phyloP scores from a whole-genome alignment of 2,329 filamentous ascomycete species.

The Penicillium polonicum region DNA sequence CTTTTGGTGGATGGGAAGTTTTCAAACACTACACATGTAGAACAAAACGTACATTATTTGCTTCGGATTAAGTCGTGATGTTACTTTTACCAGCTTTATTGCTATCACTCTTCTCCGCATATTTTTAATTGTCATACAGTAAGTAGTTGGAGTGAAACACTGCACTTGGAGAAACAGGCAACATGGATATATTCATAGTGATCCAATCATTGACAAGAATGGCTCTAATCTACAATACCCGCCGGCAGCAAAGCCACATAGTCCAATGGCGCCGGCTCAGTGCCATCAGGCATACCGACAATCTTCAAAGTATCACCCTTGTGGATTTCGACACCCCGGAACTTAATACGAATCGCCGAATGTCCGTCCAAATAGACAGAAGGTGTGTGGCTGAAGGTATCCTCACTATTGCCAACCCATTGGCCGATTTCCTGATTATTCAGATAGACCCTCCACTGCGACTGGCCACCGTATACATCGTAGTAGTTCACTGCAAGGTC shows the following conservation, averaged over 20 bases:
- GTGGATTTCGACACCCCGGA: slow-evolving; percentile 50
- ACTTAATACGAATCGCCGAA: slow-evolving; percentile 63
- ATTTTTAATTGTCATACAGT: background rate
- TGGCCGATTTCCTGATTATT: slow-evolving; percentile 54
- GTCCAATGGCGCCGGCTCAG: slow-evolving; percentile 65
- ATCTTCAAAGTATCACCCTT: slow-evolving; percentile 57
- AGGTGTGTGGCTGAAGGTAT: slow-evolving; percentile 58
- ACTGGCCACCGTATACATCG: slow-evolving; percentile 59
- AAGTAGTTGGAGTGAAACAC: background rate
- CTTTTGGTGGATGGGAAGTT: slow-evolving; percentile 34
- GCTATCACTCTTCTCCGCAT: background rate
- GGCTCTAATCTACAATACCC: slow-evolving; percentile 54
- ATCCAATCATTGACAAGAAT: background rate
- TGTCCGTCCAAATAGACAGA: slow-evolving; percentile 63
- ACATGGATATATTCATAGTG: background rate
- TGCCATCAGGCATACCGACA: slow-evolving; percentile 58
- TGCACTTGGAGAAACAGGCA: background rate
- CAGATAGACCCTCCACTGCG: slow-evolving; percentile 57
- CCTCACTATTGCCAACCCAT: slow-evolving; percentile 62
- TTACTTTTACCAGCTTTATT: background rate
- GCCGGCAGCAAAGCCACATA: slow-evolving; percentile 63
- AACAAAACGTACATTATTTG: background rate
- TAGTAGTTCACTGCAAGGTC: slow-evolving; percentile 67
- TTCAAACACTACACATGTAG: background rate
- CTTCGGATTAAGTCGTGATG: background rate